Conservation (phyloP, 73 alveolate genomes). For the Urostyla sp. region DNA sequence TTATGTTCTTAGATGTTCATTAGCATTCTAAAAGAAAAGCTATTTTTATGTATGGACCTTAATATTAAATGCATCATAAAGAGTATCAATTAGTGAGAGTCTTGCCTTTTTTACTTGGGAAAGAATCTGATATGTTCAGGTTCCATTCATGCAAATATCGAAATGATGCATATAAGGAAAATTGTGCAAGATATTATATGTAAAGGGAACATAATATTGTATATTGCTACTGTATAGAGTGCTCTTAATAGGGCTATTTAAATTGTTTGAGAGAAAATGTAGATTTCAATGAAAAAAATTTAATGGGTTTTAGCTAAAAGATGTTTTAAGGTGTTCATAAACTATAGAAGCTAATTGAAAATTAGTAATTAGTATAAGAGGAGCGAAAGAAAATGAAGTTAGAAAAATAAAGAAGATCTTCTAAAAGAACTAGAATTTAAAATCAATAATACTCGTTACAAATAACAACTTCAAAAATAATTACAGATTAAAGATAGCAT, state of each 20-base stretch:
- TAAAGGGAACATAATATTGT: constrained; percentile 26
- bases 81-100: constrained; percentile 60
- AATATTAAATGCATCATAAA: constrained; percentile 63
- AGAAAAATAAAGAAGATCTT: neutral
- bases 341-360: constrained; percentile 13
- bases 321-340: constrained; percentile 32
- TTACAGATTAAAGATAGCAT: neutral
- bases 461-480: neutral
- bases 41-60: constrained; percentile 75
- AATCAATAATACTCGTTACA: constrained; percentile 3
- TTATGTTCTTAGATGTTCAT: constrained; percentile 70
- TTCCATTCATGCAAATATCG: constrained; percentile 72
- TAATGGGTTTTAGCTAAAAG: constrained; percentile 57
- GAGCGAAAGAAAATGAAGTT: too few species aligned
- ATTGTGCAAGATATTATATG: constrained; percentile 61
- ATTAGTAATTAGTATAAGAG: neutral
- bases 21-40: constrained; percentile 72
- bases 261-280: constrained; percentile 31
- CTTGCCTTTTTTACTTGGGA: constrained; percentile 58
- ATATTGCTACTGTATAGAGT: constrained; percentile 54
- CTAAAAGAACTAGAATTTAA: constrained; percentile 24
- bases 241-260: constrained; percentile 57
- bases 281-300: constrained; percentile 63
- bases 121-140: constrained; percentile 59
- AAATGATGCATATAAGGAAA: constrained; percentile 64